These are phyloP conservation scores for Pyrus bretschneideri DNA, from an alignment of 306 rosid genomes.

Conservation along the genomic window DNA sequence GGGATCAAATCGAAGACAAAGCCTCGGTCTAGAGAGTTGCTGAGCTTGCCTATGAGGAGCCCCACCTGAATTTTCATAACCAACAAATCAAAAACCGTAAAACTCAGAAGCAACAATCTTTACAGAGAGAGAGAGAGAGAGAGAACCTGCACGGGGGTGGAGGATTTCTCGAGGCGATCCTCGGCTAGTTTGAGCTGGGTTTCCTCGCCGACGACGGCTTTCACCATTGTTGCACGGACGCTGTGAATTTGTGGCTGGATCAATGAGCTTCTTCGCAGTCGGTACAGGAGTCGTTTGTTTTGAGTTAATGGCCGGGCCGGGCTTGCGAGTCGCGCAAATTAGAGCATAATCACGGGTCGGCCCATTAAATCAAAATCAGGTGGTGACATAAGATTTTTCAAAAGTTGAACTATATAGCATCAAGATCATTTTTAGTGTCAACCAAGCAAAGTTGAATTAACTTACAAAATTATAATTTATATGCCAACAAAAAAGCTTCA, in stretches of 20 bases:
- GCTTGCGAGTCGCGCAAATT: background rate
- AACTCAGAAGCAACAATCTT: background rate
- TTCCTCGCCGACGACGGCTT: conserved; percentile 81
- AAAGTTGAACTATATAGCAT: too few species aligned
- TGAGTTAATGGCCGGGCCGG: background rate
- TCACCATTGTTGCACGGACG: conserved; percentile 54
- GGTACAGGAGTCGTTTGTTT: background rate
- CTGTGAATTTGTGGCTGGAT: background rate
- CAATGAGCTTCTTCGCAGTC: background rate
- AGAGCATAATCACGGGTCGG: background rate
- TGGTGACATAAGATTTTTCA: background rate
- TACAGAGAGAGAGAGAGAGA: conserved; percentile 1
- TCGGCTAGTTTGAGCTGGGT: conserved; percentile 54
- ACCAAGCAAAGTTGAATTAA: too few species aligned
- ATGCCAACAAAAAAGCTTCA: too few species aligned
- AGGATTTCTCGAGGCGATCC: conserved; percentile 62
- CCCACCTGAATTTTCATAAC: conserved; percentile 53
- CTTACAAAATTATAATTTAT: too few species aligned
- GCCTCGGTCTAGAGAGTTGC: conserved; percentile 60
- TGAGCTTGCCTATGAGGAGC: conserved; percentile 65
- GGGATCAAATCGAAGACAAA: conserved; percentile 73
- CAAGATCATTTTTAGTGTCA: too few species aligned
- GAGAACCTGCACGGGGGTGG: conserved; percentile 49
- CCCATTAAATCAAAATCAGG: background rate
- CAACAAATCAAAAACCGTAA: background rate